These are phyloP conservation scores for Ophiostoma australiae DNA, from an alignment of 2,329 filamentous ascomycete genomes.

Conservation along the genomic window DNA sequence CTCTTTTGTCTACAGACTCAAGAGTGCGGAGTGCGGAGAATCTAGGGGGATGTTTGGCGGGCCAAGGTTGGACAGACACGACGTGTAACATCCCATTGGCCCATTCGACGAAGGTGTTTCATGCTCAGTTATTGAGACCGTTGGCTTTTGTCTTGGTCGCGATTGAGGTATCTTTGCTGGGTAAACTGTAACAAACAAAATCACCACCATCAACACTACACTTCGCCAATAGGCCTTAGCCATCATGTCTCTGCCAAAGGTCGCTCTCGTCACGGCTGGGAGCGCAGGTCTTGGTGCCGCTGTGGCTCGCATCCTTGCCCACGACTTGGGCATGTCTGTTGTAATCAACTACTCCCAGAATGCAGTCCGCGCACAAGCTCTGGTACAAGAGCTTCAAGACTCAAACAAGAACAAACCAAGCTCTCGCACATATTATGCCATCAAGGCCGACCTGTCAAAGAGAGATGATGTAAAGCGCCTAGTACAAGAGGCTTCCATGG, in stretches of 20 bases:
- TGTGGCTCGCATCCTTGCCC: slow-evolving; percentile 61
- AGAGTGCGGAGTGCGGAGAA: not conserved
- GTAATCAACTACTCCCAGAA: slow-evolving; percentile 69
- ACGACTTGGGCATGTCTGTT: slow-evolving; percentile 59
- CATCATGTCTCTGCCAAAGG: slow-evolving; percentile 24
- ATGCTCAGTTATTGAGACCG: not conserved
- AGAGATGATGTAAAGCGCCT: slow-evolving; percentile 54
- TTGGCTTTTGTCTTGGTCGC: not conserved
- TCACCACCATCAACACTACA: not conserved
- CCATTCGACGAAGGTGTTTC: not conserved
- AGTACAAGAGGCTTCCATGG: slow-evolving; percentile 54
- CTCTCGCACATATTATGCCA: slow-evolving; percentile 38
- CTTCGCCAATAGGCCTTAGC: not conserved
- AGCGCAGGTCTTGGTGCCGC: slow-evolving; percentile 66
- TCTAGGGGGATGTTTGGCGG: not conserved
- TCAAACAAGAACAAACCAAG: not conserved
- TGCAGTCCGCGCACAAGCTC: slow-evolving; percentile 52
- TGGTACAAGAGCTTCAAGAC: slow-evolving; percentile 49
- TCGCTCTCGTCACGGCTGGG: slow-evolving; percentile 47
- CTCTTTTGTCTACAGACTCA: not conserved
- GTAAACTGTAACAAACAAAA: not conserved
- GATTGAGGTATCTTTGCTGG: too few relatives aligned
- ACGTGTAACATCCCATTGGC: not conserved
- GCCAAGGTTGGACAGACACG: not conserved
- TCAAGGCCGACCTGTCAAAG: slow-evolving; percentile 63